Percentiles rank a stretch among this genome's conserved stretches.
phyloP scores from a whole-genome alignment of 805 yeast species.

The Barnettozyma sucrosica region DNA sequence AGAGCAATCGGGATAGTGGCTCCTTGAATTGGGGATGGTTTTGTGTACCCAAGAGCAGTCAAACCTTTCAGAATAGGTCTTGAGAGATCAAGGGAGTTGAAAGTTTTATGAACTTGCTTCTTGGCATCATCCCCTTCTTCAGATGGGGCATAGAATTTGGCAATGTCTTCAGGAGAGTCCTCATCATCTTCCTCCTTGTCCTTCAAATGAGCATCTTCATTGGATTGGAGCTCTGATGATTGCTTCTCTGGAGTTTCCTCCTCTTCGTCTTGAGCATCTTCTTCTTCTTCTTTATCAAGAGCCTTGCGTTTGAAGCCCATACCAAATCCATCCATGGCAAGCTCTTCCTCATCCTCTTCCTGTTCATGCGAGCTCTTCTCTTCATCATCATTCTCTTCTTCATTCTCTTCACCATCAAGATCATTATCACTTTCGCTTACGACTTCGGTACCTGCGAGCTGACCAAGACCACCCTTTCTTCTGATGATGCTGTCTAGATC shows the following conservation, averaged over 20 bases:
- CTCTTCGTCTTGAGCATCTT: constrained; percentile 26
- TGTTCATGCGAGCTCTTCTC: constrained; percentile 26
- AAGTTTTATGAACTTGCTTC: constrained; percentile 50
- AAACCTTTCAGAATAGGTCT: constrained; percentile 87
- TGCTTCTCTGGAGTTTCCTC: constrained; percentile 24
- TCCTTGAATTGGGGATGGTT: constrained; percentile 91
- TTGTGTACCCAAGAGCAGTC: constrained; percentile 71
- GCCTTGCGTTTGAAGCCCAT: constrained; percentile 24
- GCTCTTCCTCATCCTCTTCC: constrained; percentile 34
- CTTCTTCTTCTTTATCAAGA: constrained; percentile 21
- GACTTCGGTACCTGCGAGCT: constrained; percentile 41
- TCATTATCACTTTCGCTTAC: constrained; percentile 33
- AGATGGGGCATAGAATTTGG: constrained; percentile 63
- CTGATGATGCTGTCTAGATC: constrained; percentile 85
- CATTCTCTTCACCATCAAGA: constrained; percentile 38
- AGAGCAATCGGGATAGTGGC: constrained; percentile 91
- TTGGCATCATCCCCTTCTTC: constrained; percentile 50
- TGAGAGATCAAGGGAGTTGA: constrained; percentile 74
- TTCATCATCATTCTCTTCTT: constrained; percentile 36
- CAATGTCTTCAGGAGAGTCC: constrained; percentile 79
- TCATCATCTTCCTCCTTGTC: constrained; percentile 34
- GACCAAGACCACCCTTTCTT: constrained; percentile 74
- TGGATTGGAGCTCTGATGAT: constrained; percentile 9
- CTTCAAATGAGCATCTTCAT: constrained; percentile 29
- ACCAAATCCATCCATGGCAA: constrained; percentile 43